These are phyloP conservation scores for Claviceps pusilla DNA, from an alignment of 2,329 filamentous ascomycete genomes.

Conservation along the genomic window DNA sequence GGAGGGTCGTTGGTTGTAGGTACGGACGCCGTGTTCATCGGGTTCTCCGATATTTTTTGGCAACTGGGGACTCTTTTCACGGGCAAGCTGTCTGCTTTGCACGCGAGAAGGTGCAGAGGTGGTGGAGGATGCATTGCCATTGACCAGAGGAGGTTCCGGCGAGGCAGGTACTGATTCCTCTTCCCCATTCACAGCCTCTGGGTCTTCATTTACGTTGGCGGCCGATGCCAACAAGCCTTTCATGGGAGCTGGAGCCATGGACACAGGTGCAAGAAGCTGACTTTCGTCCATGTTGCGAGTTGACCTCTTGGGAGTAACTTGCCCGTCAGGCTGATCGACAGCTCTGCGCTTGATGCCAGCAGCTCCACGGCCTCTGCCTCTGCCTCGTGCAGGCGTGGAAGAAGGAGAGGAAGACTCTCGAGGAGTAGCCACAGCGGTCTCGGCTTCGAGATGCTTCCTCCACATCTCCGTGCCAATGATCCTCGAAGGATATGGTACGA, in stretches of 20 bases:
- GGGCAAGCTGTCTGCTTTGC: conserved; percentile 17
- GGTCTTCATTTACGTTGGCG: conserved; percentile 20
- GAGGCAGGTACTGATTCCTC: conserved; percentile 23
- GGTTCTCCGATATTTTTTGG: conserved; percentile 28
- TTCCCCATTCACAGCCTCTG: conserved; percentile 19
- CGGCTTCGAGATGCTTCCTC: conserved; percentile 21
- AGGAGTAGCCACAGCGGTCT: conserved; percentile 20
- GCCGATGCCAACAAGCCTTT: conserved; percentile 26
- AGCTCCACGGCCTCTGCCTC: conserved; percentile 18
- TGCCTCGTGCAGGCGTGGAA: conserved; percentile 15
- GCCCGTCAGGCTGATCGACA: conserved; percentile 32
- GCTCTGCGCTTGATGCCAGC: conserved; percentile 34
- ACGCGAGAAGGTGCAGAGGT: conserved; percentile 10
- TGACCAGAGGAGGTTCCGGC: conserved; percentile 19
- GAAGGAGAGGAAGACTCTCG: conserved; percentile 7
- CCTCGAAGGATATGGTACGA: conserved; percentile 31
- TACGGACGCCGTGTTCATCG: conserved; percentile 37
- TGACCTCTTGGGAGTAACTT: conserved; percentile 33
- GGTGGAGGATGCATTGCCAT: conserved; percentile 12
- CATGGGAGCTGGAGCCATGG: conserved; percentile 17
- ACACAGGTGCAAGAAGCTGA: conserved; percentile 11
- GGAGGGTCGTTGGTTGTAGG: conserved; percentile 25
- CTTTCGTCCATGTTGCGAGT: conserved; percentile 20
- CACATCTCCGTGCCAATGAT: conserved; percentile 29
- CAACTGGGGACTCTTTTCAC: conserved; percentile 23